A percentile compares a stretch with the other conserved stretches of the same genome.
Conservation (phyloP, 2,329 filamentous ascomycete genomes). For the Fusarium graminum region DNA sequence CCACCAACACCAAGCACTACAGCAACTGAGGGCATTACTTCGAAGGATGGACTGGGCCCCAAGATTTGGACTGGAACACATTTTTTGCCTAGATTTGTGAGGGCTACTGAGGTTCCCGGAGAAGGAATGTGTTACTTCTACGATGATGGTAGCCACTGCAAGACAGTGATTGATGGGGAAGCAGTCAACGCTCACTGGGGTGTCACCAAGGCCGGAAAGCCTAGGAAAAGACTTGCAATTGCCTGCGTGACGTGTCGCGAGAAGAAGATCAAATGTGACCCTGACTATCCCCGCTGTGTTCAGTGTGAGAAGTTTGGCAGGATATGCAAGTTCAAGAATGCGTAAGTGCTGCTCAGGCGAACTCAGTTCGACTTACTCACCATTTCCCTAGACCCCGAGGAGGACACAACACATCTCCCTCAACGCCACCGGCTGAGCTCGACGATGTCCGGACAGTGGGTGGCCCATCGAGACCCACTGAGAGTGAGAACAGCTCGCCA, state of each 20-base stretch:
- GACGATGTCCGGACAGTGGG: constrained; percentile 59
- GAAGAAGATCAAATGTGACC: constrained; percentile 98
- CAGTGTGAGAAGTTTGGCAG: constrained; percentile 94
- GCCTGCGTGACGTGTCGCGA: constrained; percentile 94
- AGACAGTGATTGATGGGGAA: constrained; percentile 86
- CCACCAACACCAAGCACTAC: constrained; percentile 51
- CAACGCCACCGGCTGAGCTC: constrained; percentile 64
- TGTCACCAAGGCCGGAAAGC: constrained; percentile 93
- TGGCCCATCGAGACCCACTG: constrained; percentile 52
- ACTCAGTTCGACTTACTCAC: constrained; percentile 20
- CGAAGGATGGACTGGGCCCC: constrained; percentile 72
- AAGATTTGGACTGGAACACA: constrained; percentile 79
- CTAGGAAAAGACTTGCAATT: constrained; percentile 89
- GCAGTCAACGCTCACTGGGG: constrained; percentile 92
- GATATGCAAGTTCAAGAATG: constrained; percentile 86
- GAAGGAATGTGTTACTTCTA: constrained; percentile 89
- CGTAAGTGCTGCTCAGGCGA: constrained; percentile 69
- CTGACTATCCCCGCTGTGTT: constrained; percentile 86
- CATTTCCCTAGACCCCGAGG: constrained; percentile 64
- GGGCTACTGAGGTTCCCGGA: constrained; percentile 76
- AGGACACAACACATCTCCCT: constrained; percentile 69
- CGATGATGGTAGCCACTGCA: constrained; percentile 85
- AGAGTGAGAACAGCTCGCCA: constrained; percentile 62
- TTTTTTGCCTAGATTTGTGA: constrained; percentile 74
- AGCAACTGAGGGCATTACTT: constrained; percentile 59